phyloP scores from a whole-genome alignment of 257 asterid genomes.

The Cruciata laevipes region DNA sequence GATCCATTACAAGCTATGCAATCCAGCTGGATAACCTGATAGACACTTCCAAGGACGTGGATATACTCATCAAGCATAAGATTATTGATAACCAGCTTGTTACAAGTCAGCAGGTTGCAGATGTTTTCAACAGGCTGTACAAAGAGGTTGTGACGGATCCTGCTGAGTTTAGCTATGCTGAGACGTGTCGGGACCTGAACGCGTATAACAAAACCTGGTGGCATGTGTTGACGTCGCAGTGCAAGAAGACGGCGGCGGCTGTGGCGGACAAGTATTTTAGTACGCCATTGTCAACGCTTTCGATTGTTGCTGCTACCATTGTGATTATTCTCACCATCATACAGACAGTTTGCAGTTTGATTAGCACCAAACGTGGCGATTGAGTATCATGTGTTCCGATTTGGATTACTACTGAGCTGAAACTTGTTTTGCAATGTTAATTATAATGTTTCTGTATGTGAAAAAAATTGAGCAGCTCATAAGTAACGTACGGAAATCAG shows the following conservation, averaged over 20 bases:
- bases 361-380: too few relatives aligned
- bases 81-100: conserved; percentile 16
- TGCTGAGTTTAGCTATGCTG: conserved; percentile 17
- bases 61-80: conserved; percentile 9
- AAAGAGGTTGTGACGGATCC: conserved; percentile 20
- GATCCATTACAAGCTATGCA: conserved; percentile 22
- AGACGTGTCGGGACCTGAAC: conserved; percentile 13
- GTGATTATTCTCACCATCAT: conserved; percentile 11
- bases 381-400: too few relatives aligned
- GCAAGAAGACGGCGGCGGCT: conserved; percentile 9
- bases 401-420: too few relatives aligned
- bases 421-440: too few relatives aligned
- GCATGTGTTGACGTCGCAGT: conserved; percentile 10
- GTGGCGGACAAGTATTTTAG: conserved; percentile 4
- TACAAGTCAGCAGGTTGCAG: conserved; percentile 16
- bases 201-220: conserved; percentile 12
- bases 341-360: conserved; percentile 12
- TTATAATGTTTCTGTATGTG: too few relatives aligned
- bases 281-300: background rate
- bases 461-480: too few relatives aligned
- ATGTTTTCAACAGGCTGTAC: conserved; percentile 29
- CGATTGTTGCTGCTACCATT: conserved; percentile 2
- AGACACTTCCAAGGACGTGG: conserved; percentile 24
- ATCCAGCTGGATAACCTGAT: conserved; percentile 29
- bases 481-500: too few relatives aligned